Percentiles rank a stretch among this genome's conserved stretches.
phyloP scores from a whole-genome alignment of 164 flowering plant genomes.

The Buxus sempervirens region DNA sequence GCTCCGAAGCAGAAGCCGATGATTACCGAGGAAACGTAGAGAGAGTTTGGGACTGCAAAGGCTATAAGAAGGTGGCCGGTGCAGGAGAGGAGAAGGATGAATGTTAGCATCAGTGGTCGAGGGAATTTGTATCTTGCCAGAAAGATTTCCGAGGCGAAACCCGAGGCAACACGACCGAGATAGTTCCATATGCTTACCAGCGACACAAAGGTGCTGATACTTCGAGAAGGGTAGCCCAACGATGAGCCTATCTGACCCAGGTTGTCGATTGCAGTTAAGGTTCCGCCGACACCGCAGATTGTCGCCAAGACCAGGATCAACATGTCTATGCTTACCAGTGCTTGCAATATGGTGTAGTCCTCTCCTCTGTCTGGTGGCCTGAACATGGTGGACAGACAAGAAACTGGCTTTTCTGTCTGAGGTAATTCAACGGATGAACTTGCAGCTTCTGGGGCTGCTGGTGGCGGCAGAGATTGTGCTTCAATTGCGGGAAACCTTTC shows the following conservation, averaged over 20 bases:
- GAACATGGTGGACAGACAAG: slow-evolving; percentile 26
- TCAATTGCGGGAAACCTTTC: slow-evolving; percentile 8
- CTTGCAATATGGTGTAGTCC: slow-evolving; percentile 63
- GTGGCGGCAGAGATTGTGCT: too few species aligned
- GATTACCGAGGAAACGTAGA: slow-evolving; percentile 52
- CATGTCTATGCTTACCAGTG: too few species aligned
- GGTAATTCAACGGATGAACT: too few species aligned
- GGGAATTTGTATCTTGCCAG: too few species aligned
- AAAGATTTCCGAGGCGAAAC: slow-evolving; percentile 48
- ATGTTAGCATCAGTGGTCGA: slow-evolving; percentile 48
- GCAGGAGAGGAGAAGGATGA: slow-evolving; percentile 38
- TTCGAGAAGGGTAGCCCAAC: slow-evolving; percentile 43
- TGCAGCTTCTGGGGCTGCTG: too few species aligned
- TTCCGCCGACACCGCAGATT: too few species aligned
- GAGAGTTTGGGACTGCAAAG: slow-evolving; percentile 45
- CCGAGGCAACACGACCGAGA: slow-evolving; percentile 43
- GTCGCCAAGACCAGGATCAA: too few species aligned
- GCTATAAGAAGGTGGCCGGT: slow-evolving; percentile 50
- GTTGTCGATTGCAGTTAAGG: too few species aligned
- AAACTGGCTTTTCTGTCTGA: too few species aligned
- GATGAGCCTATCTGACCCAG: slow-evolving; percentile 70
- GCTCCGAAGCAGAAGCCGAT: too few species aligned
- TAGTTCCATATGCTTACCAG: slow-evolving; percentile 67
- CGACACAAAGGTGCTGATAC: too few species aligned
- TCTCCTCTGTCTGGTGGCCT: slow-evolving; percentile 55